Percentiles rank a stretch among this genome's conserved stretches.
Conservation (phyloP, 306 rosid species). For the Mimosa bimucronata region DNA sequence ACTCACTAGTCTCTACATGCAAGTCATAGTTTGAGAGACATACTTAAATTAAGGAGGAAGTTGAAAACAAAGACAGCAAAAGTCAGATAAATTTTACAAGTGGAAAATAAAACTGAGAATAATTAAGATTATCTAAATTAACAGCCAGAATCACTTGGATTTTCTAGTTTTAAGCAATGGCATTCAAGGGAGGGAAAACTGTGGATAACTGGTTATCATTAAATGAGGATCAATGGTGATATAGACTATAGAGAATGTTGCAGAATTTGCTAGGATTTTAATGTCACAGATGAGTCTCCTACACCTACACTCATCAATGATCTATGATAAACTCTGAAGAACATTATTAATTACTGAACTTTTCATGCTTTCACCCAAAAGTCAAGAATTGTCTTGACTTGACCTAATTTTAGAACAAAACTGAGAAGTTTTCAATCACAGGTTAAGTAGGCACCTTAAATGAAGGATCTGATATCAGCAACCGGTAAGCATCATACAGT, state of each 20-base stretch:
- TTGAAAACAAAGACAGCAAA: not conserved
- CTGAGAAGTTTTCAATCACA: not conserved
- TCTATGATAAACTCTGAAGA: not conserved
- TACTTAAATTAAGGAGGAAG: conserved; percentile 7
- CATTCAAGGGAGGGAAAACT: no score
- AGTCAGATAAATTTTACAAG: not conserved
- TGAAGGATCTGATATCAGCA: conserved; percentile 59
- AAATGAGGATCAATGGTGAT: not conserved
- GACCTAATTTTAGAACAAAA: not conserved
- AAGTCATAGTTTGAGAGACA: conserved; percentile 25
- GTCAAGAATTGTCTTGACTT: not conserved
- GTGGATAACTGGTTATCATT: not conserved
- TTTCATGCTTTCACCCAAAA: not conserved
- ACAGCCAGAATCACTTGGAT: no score
- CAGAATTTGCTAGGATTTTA: not conserved
- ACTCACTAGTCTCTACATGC: conserved; percentile 64
- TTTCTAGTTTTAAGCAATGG: no score
- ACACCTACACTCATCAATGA: not conserved
- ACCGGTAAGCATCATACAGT: conserved; percentile 52
- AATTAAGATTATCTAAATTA: no score
- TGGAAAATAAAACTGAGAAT: conserved; percentile 12
- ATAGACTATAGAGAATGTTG: not conserved
- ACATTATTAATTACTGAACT: not conserved
- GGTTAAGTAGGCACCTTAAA: conserved; percentile 50
- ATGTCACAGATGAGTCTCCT: not conserved